phyloP scores from a whole-genome alignment of 2,329 filamentous ascomycete genomes.

The Claviceps digitariae region DNA sequence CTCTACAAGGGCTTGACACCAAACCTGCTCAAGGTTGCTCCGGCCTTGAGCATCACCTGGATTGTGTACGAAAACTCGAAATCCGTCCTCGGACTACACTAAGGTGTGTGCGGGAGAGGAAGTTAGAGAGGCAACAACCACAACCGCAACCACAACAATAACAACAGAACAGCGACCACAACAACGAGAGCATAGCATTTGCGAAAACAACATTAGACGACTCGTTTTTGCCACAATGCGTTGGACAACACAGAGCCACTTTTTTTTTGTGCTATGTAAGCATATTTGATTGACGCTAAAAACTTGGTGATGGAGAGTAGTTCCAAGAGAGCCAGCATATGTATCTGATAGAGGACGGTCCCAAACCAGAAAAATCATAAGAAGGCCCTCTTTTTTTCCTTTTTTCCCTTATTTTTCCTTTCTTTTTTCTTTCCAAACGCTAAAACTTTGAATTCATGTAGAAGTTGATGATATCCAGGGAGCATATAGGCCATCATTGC shows the following conservation, averaged over 20 bases:
- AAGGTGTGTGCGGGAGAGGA: neutral
- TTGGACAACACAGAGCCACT: neutral
- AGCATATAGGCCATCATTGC: slow-evolving; percentile 11
- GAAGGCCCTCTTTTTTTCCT: neutral
- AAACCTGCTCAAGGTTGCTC: slow-evolving; percentile 90
- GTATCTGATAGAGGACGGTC: too few species aligned
- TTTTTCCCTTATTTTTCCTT: neutral
- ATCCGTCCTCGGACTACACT: slow-evolving; percentile 45
- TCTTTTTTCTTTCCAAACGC: neutral
- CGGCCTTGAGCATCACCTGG: slow-evolving; percentile 90
- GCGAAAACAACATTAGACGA: neutral
- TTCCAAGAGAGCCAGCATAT: neutral
- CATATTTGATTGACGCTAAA: neutral
- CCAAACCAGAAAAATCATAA: too few species aligned
- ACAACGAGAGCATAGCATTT: neutral
- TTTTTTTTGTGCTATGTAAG: neutral
- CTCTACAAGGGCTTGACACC: slow-evolving; percentile 92
- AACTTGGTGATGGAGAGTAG: neutral
- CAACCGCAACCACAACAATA: neutral
- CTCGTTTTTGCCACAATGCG: neutral
- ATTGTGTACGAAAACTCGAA: slow-evolving; percentile 89
- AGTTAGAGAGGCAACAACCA: neutral
- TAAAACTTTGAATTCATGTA: neutral
- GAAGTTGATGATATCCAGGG: slow-evolving; percentile 4
- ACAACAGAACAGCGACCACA: too few species aligned